Base-by-base conservation (phyloP, 2,329 filamentous ascomycete genomes). In the Colletotrichum magnum region DNA sequence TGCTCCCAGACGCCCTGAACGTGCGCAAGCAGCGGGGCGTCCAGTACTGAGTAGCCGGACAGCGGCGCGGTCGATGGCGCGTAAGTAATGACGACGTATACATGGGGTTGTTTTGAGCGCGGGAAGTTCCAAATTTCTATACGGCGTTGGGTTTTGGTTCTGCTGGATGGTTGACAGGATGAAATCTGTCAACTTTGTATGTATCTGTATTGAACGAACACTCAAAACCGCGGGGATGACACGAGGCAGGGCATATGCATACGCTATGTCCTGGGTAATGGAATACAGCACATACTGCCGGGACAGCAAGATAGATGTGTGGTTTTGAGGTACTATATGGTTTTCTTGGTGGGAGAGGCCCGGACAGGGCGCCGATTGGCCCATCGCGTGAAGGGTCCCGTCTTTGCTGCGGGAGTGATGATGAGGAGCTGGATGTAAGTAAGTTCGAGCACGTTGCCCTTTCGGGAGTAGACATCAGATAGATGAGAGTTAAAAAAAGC, bases 271-370 rank as follows among this genome's bases (percentile, higher is more conserved):
- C 62, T 57, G 15, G 24, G 50, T 43, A 65, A 66, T 69, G 62
- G 66, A 60, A 51, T 60, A 66, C 45, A 69, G 67, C 36, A 67
- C 67, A 67, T 66, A 67, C 26, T 57, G 45, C 51, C 43, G 51
- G 62, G 56, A 66, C 43, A 51, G 26, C 48, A 26, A 48, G n/a
- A 32, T 28, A 47, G 36, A 21, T 36, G 36, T 43, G 28, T n/a
- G 15, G 47, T 62, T 41, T 43, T 36, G 32, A 36, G 32, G 32
- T 24, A 24, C 1, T 32, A 10, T 36, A 6, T 36, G 32, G 32
- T 36, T 36, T 36, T 10, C 41, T n/a, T 43, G 41, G 41, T 43
- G 41, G 6, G 36, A 43, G 16, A 43, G 41, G 10, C 41, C 15
- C 16, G 41, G 15, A 15, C 13, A 6, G 16, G 41, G 41, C 13